A percentile compares a stretch with the other conserved stretches of the same genome.
Evolutionary conservation across 1,284 basidiomycete species (phyloP).

Genomic region (Cutaneotrichosporon sp.): DNA sequence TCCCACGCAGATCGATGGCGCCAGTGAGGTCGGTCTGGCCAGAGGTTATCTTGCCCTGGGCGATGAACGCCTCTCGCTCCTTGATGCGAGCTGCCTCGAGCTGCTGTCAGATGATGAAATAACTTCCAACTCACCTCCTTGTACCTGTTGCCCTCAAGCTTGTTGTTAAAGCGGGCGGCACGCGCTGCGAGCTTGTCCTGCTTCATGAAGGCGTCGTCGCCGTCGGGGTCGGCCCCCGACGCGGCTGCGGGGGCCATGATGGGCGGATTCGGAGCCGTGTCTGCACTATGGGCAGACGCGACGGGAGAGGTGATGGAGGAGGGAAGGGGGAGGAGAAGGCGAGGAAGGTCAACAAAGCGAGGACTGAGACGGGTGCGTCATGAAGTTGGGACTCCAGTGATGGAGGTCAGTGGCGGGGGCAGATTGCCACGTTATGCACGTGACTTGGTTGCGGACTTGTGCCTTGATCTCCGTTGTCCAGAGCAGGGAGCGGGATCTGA

Average conservation of each 20-base stretch:
- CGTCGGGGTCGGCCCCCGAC: slow-evolving; percentile 32
- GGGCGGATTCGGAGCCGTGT: slow-evolving; percentile 1
- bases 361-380: not conserved
- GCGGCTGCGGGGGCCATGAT: slow-evolving; percentile 2
- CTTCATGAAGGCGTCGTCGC: slow-evolving; percentile 37
- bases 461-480: not conserved
- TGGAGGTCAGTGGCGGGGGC: not conserved
- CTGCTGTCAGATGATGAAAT: slow-evolving; percentile 38
- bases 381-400: not conserved
- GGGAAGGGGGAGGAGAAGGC: too few species aligned
- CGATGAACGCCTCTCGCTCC: slow-evolving; percentile 76
- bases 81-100: slow-evolving; percentile 62
- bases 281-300: slow-evolving; percentile 13
- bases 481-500: too few species aligned
- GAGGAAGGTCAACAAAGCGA: slow-evolving; percentile 1
- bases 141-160: slow-evolving; percentile 49
- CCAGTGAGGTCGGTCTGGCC: slow-evolving; percentile 79
- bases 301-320: not conserved
- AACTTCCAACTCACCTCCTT: slow-evolving; percentile 47
- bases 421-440: not conserved
- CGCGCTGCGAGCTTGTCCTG: slow-evolving; percentile 38
- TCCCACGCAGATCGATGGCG: slow-evolving; percentile 86
- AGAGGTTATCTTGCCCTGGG: slow-evolving; percentile 83
- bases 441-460: not conserved
- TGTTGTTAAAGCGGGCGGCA: slow-evolving; percentile 49